Base-by-base conservation (phyloP, 2,329 filamentous ascomycete genomes). In the Neofusicoccum laricinum region DNA sequence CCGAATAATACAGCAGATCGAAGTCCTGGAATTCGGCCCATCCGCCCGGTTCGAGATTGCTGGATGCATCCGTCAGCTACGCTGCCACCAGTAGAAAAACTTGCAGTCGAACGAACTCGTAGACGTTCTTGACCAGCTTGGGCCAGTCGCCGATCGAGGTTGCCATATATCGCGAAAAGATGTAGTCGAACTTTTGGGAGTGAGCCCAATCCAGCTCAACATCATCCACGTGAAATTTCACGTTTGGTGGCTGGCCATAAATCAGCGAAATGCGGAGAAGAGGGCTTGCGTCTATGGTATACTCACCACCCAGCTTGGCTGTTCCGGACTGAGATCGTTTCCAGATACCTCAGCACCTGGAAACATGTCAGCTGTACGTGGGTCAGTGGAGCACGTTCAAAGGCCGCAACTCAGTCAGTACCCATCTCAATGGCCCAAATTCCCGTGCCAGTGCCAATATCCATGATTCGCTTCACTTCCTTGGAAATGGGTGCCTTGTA, bases 211-310 rank as follows among this genome's bases (percentile, higher is more conserved):
- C 76, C 40, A 82, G 79, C 67, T 88, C 85, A 58, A 83, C 82
- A 70, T 89, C 86, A 69, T 89, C 87, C 10, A 90, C 81, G 65
- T 87, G 78, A 75, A 88, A 88, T 7, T 79, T 79, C n/a, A 86
- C 80, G 69, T 89, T 89, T 11, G 83, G 80, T 15, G 86, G 87
- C 8, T 12, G 17, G 45, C 40, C n/a, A 34, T 17, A 30, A 41
- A 30, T 8, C 30, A 19, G 2, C 10, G 19, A 15, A 7, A 38
- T 7, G n/a, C 7, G 25, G 4, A 30, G 7, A 30, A 7, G 11
- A 25, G 32, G 32, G 15, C 8, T 8, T n/a, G 34, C 12, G 7
- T 67, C 69, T 2, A 12, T 51, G 15, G 21, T 50, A 15, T 25
- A 43, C 59, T 25, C 14, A 53, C 46, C 11, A 77, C 71, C 55